Evolutionary conservation across 805 yeast species (phyloP).

Genomic region (Pichia paraexigua): DNA sequence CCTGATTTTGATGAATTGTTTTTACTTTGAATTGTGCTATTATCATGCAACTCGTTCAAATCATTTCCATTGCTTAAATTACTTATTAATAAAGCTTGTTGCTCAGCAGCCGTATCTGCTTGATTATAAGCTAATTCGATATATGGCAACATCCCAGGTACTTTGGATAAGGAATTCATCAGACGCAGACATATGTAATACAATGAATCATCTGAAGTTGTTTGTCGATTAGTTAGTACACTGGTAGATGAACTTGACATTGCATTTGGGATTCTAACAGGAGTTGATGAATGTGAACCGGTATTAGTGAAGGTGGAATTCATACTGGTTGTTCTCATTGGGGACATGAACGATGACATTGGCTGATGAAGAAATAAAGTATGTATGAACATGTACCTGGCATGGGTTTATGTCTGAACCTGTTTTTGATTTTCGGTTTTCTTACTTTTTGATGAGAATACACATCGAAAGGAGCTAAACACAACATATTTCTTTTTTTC

Average conservation of each 20-base stretch:
- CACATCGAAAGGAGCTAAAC: not conserved
- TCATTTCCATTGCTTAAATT: not conserved
- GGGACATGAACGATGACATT: constrained; percentile 19
- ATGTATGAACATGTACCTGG: not conserved
- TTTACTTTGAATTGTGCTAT: not conserved
- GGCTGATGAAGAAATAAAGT: not conserved
- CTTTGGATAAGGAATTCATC: constrained; percentile 44
- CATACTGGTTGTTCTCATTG: constrained; percentile 17
- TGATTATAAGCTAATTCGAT: constrained; percentile 53
- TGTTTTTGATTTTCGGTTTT: not conserved
- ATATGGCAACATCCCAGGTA: constrained; percentile 65
- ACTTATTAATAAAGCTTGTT: constrained; percentile 41
- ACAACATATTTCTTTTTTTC: too few relatives aligned
- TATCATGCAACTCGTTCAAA: not conserved
- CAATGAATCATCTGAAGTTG: constrained; percentile 57
- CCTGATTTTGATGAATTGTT: not conserved
- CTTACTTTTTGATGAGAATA: not conserved
- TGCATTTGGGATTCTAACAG: constrained; percentile 34
- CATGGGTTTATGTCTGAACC: not conserved
- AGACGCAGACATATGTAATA: constrained; percentile 58
- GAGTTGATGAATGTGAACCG: constrained; percentile 11
- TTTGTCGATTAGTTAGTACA: constrained; percentile 54
- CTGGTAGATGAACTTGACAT: constrained; percentile 30
- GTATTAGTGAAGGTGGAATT: constrained; percentile 6
- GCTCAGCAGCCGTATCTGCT: constrained; percentile 64